These are phyloP conservation scores for Hypsizygus marmoreus DNA, from an alignment of 768 basidiomycete genomes.

Conservation along the genomic window DNA sequence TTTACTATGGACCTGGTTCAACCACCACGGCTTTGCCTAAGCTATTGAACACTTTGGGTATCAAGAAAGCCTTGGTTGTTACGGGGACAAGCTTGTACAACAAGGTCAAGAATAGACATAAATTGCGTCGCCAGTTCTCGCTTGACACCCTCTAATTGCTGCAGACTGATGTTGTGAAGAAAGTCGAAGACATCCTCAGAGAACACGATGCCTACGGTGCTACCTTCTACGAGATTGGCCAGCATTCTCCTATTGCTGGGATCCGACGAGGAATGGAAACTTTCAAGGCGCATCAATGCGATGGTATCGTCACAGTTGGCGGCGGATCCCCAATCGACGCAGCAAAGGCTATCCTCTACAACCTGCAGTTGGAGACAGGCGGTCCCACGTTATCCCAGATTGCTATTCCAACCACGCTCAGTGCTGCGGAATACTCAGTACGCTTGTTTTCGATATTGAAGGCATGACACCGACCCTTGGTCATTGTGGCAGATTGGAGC, in stretches of 20 bases:
- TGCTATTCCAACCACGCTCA: conserved; percentile 81
- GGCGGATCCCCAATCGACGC: conserved; percentile 84
- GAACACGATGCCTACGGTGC: conserved; percentile 60
- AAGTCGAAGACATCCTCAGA: conserved; percentile 57
- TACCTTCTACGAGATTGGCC: conserved; percentile 73
- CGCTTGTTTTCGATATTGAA: too few relatives aligned
- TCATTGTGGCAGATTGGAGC: conserved; percentile 69
- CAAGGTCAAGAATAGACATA: conserved; percentile 50
- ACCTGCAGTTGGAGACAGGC: conserved; percentile 56
- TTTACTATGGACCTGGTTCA: conserved; percentile 76
- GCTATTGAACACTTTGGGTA: conserved; percentile 53
- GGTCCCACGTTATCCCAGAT: conserved; percentile 62
- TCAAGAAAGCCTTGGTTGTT: conserved; percentile 66
- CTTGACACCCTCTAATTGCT: background rate
- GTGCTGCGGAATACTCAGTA: conserved; percentile 71
- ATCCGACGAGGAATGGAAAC: conserved; percentile 57
- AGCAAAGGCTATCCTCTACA: conserved; percentile 70
- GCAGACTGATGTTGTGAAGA: conserved; percentile 63
- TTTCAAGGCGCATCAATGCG: conserved; percentile 59
- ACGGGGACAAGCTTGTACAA: conserved; percentile 69
- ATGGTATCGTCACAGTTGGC: conserved; percentile 73
- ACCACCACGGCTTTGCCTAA: conserved; percentile 63
- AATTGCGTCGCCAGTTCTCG: background rate
- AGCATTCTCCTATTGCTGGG: conserved; percentile 70
- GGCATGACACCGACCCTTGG: too few relatives aligned